Conservation (phyloP, 2,329 filamentous ascomycete genomes). For the Epichloe typhina region DNA sequence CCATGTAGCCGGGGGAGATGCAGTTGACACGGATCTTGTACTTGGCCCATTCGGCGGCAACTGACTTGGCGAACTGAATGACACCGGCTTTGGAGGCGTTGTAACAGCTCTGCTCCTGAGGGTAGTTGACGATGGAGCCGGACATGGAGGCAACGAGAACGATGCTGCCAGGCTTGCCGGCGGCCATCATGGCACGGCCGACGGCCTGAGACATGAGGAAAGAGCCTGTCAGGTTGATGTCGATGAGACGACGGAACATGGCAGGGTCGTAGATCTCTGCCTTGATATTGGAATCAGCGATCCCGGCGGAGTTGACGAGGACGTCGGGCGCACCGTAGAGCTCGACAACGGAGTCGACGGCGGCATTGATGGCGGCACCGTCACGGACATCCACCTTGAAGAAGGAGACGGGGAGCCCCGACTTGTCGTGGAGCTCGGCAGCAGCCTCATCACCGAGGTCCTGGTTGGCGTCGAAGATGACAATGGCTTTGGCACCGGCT, state of each 20-base stretch:
- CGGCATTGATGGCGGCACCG: constrained; percentile 53
- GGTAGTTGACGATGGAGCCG: constrained; percentile 74
- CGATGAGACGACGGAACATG: constrained; percentile 66
- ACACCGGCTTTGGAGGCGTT: constrained; percentile 75
- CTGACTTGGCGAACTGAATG: constrained; percentile 64
- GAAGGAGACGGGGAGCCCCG: constrained; percentile 61
- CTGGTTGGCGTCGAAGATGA: constrained; percentile 67
- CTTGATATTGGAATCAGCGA: constrained; percentile 74
- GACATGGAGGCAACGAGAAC: constrained; percentile 72
- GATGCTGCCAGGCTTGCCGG: constrained; percentile 57
- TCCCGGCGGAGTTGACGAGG: constrained; percentile 68
- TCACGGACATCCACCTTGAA: constrained; percentile 71
- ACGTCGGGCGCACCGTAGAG: constrained; percentile 59
- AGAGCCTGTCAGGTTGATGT: constrained; percentile 70
- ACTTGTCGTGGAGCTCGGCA: constrained; percentile 56
- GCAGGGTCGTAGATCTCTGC: constrained; percentile 63
- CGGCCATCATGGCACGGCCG: constrained; percentile 59
- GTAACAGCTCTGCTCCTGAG: constrained; percentile 72
- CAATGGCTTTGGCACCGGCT: constrained; percentile 58
- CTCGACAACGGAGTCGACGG: constrained; percentile 51
- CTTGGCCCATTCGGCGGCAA: constrained; percentile 76
- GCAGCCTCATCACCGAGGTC: constrained; percentile 59
- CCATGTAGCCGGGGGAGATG: constrained; percentile 79
- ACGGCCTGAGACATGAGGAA: constrained; percentile 68
- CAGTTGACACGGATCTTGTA: constrained; percentile 71